Base-by-base conservation (phyloP, 1,284 basidiomycete genomes). In the Melampsora americana region DNA sequence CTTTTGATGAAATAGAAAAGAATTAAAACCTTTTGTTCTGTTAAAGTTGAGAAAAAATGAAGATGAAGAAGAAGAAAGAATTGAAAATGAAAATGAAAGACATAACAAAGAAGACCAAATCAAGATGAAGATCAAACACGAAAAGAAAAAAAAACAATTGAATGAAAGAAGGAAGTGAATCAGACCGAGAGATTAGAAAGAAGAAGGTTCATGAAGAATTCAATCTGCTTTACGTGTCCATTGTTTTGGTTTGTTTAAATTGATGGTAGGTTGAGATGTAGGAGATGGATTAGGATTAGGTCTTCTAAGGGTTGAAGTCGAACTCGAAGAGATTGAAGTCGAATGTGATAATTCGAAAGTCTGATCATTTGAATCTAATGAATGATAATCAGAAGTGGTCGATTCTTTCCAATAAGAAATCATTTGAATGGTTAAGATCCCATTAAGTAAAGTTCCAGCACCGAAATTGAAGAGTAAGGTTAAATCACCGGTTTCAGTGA, bases 381-480 rank as follows among this genome's bases (percentile, higher is more conserved):
- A 16, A 14, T 0, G 30, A 56, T 26, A n/a, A 42, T 4, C 12
- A 16, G 28, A 4, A 23, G 26, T 69, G 20, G 68, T 9, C 5
- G n/a, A 5, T 14, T 77, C 77, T 66, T 60, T 77, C 66, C 77
- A 77, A 72, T 80, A 95, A 83, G 87, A 83, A 85, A 88, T 88
- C 86, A 96, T 86, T 84, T 96, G 94, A 6, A 84, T 82, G 0
- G 90, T 93, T 23, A 96, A 84, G 16, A 95, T 86, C 78, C 88
- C 79, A 82, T 97, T 97, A n/a, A 96, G 85, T 12, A 88, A 77
- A 0, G 94, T 87, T 0, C 92, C 92, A 20, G 92, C 86, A 0
- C 87, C 88, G 81, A 93, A 96, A 53, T 92, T 91, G 66, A 90
- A 89, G 46, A 89, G 85, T 77, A 96, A 87, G 78, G 95, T 85